Base-by-base conservation (phyloP, 441 rosid genomes). In the Adansonia grandidieri region DNA sequence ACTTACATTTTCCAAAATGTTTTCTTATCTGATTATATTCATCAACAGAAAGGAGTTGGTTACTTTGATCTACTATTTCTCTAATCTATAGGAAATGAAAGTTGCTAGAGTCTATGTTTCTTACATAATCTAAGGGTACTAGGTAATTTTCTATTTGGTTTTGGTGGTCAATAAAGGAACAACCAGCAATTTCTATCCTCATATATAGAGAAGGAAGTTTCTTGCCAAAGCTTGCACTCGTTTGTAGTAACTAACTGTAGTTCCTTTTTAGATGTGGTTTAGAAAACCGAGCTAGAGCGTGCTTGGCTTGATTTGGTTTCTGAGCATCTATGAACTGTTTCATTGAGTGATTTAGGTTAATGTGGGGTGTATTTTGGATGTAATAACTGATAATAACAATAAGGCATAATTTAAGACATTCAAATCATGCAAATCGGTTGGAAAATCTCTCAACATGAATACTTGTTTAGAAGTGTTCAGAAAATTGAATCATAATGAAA, bases 1-100 rank as follows among this genome's bases (percentile, higher is more conserved):
- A 68, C 64, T 64, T 77, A 60, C 8, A 11, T 42, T 58, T 45
- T 65, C 28, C 11, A 78, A 56, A 22, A 10, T n/a, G 24, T 53
- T 71, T 15, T 15, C n/a, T 6, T 53, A 15, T 15, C 44, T 51
- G 45, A 71, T 22, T 10, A 42, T n/a, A 19, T 5, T 32, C 45
- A 32, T 63, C 17, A 63, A 13, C 9, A 32, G 44, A 32, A 63
- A 14, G 10, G 56, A 32, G 37, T 9, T 17, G 7, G 24, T 9
- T 57, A 17, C 22, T 6, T 64, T 47, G 11, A 47, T 2, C 73
- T 1, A 48, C 4, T 28, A 37, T 28, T 24, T n/a, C 42, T 24
- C 28, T 62, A 62, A 28, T 11, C 9, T 20, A n/a, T 66, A 17
- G 0, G 14, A 44, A 65, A 42, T 42, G 51, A 42, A 66, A 42